Evolutionary conservation across 2,329 filamentous ascomycete species (phyloP).

Genomic region (Hypoxylon sp.): DNA sequence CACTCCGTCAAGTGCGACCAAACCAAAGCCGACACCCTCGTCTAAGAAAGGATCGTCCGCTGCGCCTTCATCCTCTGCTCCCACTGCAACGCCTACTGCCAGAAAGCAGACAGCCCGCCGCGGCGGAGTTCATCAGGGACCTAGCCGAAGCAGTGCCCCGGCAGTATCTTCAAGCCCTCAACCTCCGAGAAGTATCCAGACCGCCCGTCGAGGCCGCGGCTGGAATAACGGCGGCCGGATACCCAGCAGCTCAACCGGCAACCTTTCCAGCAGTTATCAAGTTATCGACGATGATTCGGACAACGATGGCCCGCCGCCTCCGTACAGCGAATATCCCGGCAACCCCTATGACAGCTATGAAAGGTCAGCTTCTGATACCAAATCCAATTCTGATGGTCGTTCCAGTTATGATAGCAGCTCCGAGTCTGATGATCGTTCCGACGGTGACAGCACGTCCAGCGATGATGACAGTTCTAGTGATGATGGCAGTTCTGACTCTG

Average conservation of each 20-base stretch:
- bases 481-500: not conserved
- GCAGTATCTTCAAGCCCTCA: slow-evolving; percentile 1
- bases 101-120: slow-evolving; percentile 43
- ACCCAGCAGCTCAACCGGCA: slow-evolving; percentile 15
- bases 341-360: not conserved
- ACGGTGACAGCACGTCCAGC: slow-evolving; percentile 6
- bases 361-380: not conserved
- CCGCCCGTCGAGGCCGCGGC: slow-evolving; percentile 48
- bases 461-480: slow-evolving; percentile 31
- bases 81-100: slow-evolving; percentile 15
- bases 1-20: slow-evolving; percentile 23
- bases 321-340: slow-evolving; percentile 38
- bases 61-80: slow-evolving; percentile 11
- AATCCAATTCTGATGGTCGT: not conserved
- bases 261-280: not conserved
- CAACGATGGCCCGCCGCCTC: slow-evolving; percentile 37
- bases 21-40: slow-evolving; percentile 13
- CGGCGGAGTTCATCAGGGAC: slow-evolving; percentile 40
- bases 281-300: slow-evolving; percentile 7
- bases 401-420: too few relatives aligned
- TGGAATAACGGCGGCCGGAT: slow-evolving; percentile 45
- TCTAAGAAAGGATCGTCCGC: slow-evolving; percentile 17
- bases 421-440: not conserved
- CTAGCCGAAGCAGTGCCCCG: slow-evolving; percentile 20
- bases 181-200: slow-evolving; percentile 35